Base-by-base conservation (phyloP, 305 asterid genomes). In the Ajuga reptans region DNA sequence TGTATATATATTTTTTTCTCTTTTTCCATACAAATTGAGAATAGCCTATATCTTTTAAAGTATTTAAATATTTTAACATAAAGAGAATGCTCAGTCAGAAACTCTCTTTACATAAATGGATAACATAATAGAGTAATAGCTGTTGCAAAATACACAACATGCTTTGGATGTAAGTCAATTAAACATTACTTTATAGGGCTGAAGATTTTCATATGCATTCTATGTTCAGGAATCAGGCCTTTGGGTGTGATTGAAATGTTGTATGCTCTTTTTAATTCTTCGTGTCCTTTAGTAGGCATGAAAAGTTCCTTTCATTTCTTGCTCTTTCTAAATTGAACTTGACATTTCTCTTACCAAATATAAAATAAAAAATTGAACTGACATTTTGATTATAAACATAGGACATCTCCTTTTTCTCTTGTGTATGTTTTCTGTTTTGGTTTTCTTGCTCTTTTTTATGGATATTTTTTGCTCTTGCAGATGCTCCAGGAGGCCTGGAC, bases 401-500 rank as follows among this genome's bases (percentile, higher is more conserved):
- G 27, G 27, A 2, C 27, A 21, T 21, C 27, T 21, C 2, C 27
- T 21, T 21, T 21, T 21, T 21, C 27, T 21, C 27, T 21, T 21
- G 27, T 21, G 27, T 31, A 8, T 71, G 55, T 54, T 16, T 31
- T 64, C 49, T 14, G 0, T 18, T 12, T 45, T 10, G 18, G 36
- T 9, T 34, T 41, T 11, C 41, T 50, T 41, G 46, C 18, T 39
- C 49, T 11, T 67, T 43, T 41, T 52, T 50, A 21, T 62, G 15
- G 42, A 39, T 9, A 15, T 50, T 63, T 69, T 75, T 33, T 71
- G 60, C 71, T 64, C 69, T 61, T 68, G 36, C 79, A 77, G 88
- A 79, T 72, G 62, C 83, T 57, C 59, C 74, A 67, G 75, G 60
- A 57, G 82, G 56, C 66, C 8, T 55, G 10, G 86, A 72, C 60